These are phyloP conservation scores for Trifolium repens DNA, from an alignment of 306 rosid genomes.

Conservation along the genomic window DNA sequence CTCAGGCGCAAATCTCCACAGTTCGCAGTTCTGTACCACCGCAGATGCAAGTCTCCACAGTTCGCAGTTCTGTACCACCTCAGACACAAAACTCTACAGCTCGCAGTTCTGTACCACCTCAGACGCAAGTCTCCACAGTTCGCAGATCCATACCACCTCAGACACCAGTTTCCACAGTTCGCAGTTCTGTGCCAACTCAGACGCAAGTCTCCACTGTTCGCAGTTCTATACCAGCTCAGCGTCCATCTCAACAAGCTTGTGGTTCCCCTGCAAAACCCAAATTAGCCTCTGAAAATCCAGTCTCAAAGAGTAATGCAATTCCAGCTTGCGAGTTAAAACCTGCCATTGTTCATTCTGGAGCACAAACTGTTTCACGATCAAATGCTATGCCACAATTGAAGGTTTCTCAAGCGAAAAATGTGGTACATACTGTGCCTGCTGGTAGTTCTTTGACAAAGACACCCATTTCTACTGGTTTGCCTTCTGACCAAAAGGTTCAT, in stretches of 20 bases:
- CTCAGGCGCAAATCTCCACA: constrained; percentile 8
- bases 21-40: too few relatives aligned
- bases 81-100: too few relatives aligned
- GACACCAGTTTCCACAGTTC: too few relatives aligned
- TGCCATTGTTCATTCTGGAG: constrained; percentile 3
- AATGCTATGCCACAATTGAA: constrained; percentile 47
- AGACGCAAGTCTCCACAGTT: too few relatives aligned
- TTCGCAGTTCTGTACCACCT: too few relatives aligned
- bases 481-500: constrained; percentile 48
- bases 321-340: constrained; percentile 23
- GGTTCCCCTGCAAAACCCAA: constrained; percentile 52
- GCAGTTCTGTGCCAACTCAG: too few relatives aligned
- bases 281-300: constrained; percentile 48
- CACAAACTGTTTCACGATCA: constrained; percentile 19
- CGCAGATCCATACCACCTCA: too few relatives aligned
- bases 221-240: constrained; percentile 43
- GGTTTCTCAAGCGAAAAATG: constrained; percentile 61
- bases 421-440: constrained; percentile 52
- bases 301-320: constrained; percentile 46
- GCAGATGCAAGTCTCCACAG: too few relatives aligned
- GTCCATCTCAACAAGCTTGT: constrained; percentile 53
- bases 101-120: too few relatives aligned
- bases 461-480: constrained; percentile 39
- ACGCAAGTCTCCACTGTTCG: constrained; percentile 45
- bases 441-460: constrained; percentile 48